Evolutionary conservation across 2,329 filamentous ascomycete genomes (phyloP), one percentile per base, ranked within the genome.

Genomic region (Fusarium nanum): DNA sequence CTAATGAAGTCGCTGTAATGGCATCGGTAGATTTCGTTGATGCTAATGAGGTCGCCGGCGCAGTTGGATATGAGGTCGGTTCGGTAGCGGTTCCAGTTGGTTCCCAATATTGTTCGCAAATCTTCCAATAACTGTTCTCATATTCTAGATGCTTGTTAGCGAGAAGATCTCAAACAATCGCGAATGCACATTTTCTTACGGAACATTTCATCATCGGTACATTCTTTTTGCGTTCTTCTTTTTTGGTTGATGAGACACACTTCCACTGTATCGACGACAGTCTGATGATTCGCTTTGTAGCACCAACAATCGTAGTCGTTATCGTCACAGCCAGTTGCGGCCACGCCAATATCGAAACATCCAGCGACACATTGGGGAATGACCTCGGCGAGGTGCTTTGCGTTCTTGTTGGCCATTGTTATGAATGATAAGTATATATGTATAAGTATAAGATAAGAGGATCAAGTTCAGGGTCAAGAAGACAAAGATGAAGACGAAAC

Each of bases 121-220:
- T 75, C 48, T 70, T 73, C 73, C 73, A 75, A n/a, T 75, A 75
- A 14, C 71, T 74, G 16, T 75, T 72, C 44, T 75, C 71, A 58
- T 73, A 75, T 37, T 68, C 72, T 75, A 9, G 3, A 13, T n/a
- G 27, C 9, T 20, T 40, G n/a, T 60, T 44, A 68, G 54, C 53
- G 16, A 28, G 13, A 14, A 20, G 5, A 8, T 27, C 11, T 23
- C 10, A 7, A 2, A 4, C 25, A 14, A n/a, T 37, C 34, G 12
- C 6, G 2, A n/a, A 2, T 25, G 12, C 7, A 4, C 5, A n/a
- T 5, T 14, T 41, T 6, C 73, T 23, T 64, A 75, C 73, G 56
- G 27, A 74, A 74, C 57, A 68, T 64, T 3, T 75, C 73, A 18
- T 73, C 65, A 3, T 74, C 34, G 11, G 58, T 72, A 23, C 73